phyloP scores from a whole-genome alignment of 495 filamentous ascomycete genomes.

The Apiosordaria backusii region DNA sequence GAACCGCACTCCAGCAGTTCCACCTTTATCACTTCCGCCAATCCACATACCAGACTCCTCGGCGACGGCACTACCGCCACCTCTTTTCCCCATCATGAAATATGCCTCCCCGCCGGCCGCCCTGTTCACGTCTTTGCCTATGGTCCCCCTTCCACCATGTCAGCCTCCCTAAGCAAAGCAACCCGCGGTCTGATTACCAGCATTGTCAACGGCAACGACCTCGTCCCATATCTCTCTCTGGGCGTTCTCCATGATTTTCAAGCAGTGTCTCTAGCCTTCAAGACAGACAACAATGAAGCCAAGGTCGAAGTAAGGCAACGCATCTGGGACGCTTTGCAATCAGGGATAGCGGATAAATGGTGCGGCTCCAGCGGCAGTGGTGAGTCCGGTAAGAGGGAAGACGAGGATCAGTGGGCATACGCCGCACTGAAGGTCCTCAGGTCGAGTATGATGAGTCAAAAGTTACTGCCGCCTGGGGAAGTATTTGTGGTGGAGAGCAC shows the following conservation, averaged over 20 bases:
- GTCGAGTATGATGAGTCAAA: conserved; percentile 64
- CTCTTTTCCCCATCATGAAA: conserved; percentile 21
- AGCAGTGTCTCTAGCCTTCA: conserved; percentile 66
- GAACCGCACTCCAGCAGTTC: conserved; percentile 49
- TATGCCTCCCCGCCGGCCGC: conserved; percentile 60
- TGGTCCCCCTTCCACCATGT: conserved; percentile 71
- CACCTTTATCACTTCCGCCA: conserved; percentile 43
- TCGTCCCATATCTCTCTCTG: conserved; percentile 70
- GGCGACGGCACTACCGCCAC: conserved; percentile 23
- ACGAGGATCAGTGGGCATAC: conserved; percentile 69
- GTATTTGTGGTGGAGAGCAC: conserved; percentile 69
- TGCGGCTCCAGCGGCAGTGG: not conserved
- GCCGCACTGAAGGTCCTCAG: conserved; percentile 63
- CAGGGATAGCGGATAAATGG: conserved; percentile 37
- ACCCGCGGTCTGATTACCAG: conserved; percentile 76
- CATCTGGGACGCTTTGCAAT: conserved; percentile 59
- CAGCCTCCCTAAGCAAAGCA: conserved; percentile 63
- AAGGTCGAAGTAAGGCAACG: conserved; percentile 62
- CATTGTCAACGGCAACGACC: conserved; percentile 66
- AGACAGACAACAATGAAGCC: conserved; percentile 61
- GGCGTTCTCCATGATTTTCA: conserved; percentile 75
- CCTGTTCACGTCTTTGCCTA: conserved; percentile 78
- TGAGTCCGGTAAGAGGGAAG: conserved; percentile 24
- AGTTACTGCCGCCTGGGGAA: conserved; percentile 72
- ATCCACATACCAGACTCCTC: conserved; percentile 43